Evolutionary conservation across 2,329 filamentous ascomycete species (phyloP).

Genomic region (Colletotrichum neosansevieriae): DNA sequence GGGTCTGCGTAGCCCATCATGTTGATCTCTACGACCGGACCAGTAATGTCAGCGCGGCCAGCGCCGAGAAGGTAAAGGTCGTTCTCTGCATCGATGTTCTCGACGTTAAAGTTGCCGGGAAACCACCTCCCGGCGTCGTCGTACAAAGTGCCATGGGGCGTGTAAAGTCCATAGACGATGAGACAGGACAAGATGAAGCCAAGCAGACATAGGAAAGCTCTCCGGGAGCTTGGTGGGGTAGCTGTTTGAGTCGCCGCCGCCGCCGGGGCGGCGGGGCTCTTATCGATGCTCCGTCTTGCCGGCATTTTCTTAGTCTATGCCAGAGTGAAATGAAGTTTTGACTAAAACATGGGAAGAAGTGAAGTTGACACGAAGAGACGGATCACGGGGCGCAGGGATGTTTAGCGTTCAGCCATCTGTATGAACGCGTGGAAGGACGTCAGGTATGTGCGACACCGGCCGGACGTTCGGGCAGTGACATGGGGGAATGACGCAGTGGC

Average conservation of each 20-base stretch:
- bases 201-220: slow-evolving; percentile 23
- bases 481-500: slow-evolving; percentile 32
- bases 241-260: background rate
- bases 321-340: slow-evolving; percentile 1
- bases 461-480: slow-evolving; percentile 15
- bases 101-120: background rate
- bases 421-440: slow-evolving; percentile 9
- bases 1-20: slow-evolving; percentile 90
- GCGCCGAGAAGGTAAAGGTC: slow-evolving; percentile 64
- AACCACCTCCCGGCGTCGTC: slow-evolving; percentile 3
- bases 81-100: slow-evolving; percentile 18
- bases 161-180: slow-evolving; percentile 29
- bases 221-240: slow-evolving; percentile 29
- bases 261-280: slow-evolving; percentile 28
- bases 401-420: slow-evolving; percentile 5
- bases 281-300: slow-evolving; percentile 27
- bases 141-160: background rate
- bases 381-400: slow-evolving; percentile 1
- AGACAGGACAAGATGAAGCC: slow-evolving; percentile 27
- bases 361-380: slow-evolving; percentile 15
- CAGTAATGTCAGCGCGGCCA: slow-evolving; percentile 67
- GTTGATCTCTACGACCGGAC: slow-evolving; percentile 88
- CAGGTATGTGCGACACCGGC: slow-evolving; percentile 28
- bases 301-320: slow-evolving; percentile 24
- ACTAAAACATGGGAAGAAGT: slow-evolving; percentile 28